Evolutionary conservation across 139 green algal genomes (phyloP).

Genomic region (Chlorella sp.): DNA sequence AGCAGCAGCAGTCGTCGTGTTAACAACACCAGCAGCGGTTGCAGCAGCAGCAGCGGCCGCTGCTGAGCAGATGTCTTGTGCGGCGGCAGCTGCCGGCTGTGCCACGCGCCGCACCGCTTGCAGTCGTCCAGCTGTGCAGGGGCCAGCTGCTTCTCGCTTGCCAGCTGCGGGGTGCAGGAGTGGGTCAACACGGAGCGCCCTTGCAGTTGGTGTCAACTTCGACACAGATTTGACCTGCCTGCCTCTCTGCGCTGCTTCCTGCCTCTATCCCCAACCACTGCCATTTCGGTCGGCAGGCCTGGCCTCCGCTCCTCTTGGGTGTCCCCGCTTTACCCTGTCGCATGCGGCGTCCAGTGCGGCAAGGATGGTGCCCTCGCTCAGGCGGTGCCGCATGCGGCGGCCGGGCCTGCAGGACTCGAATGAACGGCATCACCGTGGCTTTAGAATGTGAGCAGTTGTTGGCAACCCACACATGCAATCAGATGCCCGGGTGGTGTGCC

Average conservation of each 20-base stretch:
- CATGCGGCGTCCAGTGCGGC: constrained; percentile 1
- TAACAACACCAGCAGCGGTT: not conserved
- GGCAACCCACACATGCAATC: not conserved
- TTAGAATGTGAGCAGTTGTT: not conserved
- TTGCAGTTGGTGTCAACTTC: no score
- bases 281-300: not conserved
- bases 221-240: no score
- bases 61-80: not conserved
- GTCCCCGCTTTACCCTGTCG: not conserved
- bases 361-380: not conserved
- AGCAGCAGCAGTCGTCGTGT: not conserved
- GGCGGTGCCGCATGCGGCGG: not conserved
- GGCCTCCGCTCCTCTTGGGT: not conserved
- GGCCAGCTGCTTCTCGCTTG: not conserved
- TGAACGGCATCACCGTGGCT: no score
- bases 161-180: not conserved
- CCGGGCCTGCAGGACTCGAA: constrained; percentile 6
- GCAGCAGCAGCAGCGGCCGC: not conserved
- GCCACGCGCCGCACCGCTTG: constrained; percentile 3
- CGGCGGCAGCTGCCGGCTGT: not conserved
- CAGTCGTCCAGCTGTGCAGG: not conserved
- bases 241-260: no score
- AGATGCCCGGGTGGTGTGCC: not conserved
- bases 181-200: no score
- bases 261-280: not conserved